These are phyloP conservation scores for Plasmodium fragile DNA, from an alignment of 169 alveolate genomes.

Conservation along the genomic window DNA sequence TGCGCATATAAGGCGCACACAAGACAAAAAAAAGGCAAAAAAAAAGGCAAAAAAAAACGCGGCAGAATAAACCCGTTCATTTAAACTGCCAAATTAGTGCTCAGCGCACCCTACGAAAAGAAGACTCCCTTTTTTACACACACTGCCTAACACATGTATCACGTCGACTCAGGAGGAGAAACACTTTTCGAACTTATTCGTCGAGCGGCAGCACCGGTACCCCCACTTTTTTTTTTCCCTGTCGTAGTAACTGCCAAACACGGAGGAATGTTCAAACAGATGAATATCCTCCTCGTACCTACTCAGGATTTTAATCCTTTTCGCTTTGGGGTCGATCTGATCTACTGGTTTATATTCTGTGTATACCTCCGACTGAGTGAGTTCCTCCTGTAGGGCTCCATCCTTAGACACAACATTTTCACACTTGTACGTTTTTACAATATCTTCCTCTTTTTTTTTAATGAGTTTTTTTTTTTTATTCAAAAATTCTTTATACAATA, in stretches of 20 bases:
- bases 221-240: conserved; percentile 89
- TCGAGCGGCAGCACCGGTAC: conserved; percentile 87
- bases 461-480: conserved; percentile 78
- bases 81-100: not conserved
- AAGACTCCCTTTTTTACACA: not conserved
- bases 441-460: conserved; percentile 76
- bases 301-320: conserved; percentile 73
- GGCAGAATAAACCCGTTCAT: not conserved
- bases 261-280: conserved; percentile 86
- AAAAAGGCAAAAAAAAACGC: not conserved
- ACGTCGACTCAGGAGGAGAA: not conserved
- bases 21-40: not conserved
- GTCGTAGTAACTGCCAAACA: conserved; percentile 92
- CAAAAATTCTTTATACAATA: conserved; percentile 81
- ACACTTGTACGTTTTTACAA: conserved; percentile 78
- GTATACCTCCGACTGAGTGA: conserved; percentile 55
- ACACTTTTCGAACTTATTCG: conserved; percentile 51
- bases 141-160: not conserved
- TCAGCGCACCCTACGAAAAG: not conserved
- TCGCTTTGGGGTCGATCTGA: not conserved
- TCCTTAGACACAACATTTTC: conserved; percentile 25
- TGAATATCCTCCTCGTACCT: conserved; percentile 88
- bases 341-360: conserved; percentile 71
- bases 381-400: conserved; percentile 20
- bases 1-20: not conserved